Percentiles rank a stretch among this genome's conserved stretches.
Conservation (phyloP, 2,329 filamentous ascomycete species). For the Calonectria naviculata region DNA sequence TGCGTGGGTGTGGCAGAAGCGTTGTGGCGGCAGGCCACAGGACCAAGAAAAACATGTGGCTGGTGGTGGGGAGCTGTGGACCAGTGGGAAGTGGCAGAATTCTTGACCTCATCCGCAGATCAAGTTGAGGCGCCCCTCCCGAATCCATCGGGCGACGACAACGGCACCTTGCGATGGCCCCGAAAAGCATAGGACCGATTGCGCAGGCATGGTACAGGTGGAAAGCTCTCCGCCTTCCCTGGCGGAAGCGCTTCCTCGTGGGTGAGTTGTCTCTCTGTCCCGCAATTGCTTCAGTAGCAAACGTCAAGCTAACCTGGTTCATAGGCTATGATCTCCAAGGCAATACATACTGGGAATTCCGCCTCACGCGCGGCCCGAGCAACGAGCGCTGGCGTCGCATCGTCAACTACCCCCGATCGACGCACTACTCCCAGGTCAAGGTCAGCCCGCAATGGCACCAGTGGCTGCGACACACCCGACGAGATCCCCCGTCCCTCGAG, state of each 20-base stretch:
- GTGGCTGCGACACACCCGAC: slow-evolving; percentile 72
- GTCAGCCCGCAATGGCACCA: slow-evolving; percentile 75
- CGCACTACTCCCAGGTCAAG: slow-evolving; percentile 65
- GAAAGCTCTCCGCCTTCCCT: slow-evolving; percentile 72
- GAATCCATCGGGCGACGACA: slow-evolving; percentile 15
- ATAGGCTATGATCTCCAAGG: slow-evolving; percentile 72
- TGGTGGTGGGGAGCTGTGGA: slow-evolving; percentile 10
- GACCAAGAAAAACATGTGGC: slow-evolving; percentile 22
- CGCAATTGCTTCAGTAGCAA: slow-evolving; percentile 1
- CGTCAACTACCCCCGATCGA: slow-evolving; percentile 66
- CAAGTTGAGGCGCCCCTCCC: slow-evolving; percentile 25
- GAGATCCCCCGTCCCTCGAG: slow-evolving; percentile 62
- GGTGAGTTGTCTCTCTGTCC: slow-evolving; percentile 54
- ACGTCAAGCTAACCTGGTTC: not conserved
- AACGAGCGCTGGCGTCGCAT: slow-evolving; percentile 69
- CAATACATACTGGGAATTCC: slow-evolving; percentile 78
- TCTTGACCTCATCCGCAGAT: slow-evolving; percentile 26
- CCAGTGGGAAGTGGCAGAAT: slow-evolving; percentile 2
- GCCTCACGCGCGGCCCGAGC: slow-evolving; percentile 55
- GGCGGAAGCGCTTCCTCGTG: slow-evolving; percentile 72
- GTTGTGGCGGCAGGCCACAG: not conserved
- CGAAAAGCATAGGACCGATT: slow-evolving; percentile 50
- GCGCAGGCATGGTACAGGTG: slow-evolving; percentile 66
- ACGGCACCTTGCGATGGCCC: slow-evolving; percentile 43
- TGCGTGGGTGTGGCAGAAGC: slow-evolving; percentile 9